Conservation (phyloP, 148 eudicot genomes). For the Dianthus caryophyllus region DNA sequence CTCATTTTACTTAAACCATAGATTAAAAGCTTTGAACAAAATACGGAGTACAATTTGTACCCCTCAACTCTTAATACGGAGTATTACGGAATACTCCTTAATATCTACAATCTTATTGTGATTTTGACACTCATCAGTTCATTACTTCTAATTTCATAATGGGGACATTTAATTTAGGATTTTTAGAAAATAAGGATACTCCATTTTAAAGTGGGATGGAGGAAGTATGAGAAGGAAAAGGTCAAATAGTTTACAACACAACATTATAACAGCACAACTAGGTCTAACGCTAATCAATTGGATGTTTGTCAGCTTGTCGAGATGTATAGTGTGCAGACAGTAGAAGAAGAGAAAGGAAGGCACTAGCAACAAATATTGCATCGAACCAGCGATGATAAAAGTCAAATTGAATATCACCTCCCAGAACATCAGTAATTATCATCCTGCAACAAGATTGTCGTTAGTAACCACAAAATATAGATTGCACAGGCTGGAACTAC, state of each 20-base stretch:
- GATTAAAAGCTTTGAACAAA: no score
- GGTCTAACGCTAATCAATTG: constrained; percentile 39
- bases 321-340: constrained; percentile 97
- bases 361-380: constrained; percentile 95
- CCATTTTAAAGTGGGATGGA: no score
- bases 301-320: constrained; percentile 91
- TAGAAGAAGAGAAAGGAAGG: constrained; percentile 88
- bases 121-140: no score
- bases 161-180: no score
- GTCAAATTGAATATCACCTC: constrained; percentile 96
- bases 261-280: neutral
- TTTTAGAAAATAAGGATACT: no score
- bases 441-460: constrained; percentile 44
- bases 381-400: constrained; percentile 99
- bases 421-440: constrained; percentile 96
- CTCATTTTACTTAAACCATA: no score
- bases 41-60: no score
- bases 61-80: no score
- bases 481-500: neutral
- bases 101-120: no score
- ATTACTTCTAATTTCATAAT: no score
- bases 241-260: neutral
- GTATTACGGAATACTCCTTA: no score
- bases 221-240: neutral
- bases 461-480: neutral